Percentiles rank a stretch among this genome's conserved stretches.
phyloP scores from a whole-genome alignment of 106 monocot genomes.

The Apostasia ramifera region DNA sequence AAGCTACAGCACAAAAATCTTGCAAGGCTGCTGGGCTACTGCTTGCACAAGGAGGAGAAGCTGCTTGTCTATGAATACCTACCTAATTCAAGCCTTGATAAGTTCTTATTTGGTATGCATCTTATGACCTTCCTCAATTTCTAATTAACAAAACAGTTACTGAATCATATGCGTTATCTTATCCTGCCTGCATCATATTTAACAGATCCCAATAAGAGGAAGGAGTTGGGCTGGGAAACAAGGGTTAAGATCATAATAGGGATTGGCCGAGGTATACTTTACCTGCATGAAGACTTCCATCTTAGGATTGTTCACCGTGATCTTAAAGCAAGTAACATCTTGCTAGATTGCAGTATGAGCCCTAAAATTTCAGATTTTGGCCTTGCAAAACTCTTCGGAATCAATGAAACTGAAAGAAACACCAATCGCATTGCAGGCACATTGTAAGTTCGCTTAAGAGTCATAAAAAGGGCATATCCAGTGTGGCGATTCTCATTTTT shows the following conservation, averaged over 20 bases:
- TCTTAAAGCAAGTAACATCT: constrained; percentile 40
- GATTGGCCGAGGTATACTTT: constrained; percentile 31
- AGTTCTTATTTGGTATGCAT: background rate
- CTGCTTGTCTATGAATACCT: background rate
- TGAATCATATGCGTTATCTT: background rate
- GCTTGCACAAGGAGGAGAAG: too few species aligned
- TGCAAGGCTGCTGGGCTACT: too few species aligned
- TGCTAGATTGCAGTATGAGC: constrained; percentile 30
- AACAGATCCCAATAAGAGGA: background rate
- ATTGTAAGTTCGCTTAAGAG: constrained; percentile 22
- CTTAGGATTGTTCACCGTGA: constrained; percentile 34
- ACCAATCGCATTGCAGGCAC: constrained; percentile 34
- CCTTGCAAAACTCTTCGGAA: constrained; percentile 31
- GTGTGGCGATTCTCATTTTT: too few species aligned
- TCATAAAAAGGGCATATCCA: background rate
- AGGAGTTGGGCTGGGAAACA: constrained; percentile 15
- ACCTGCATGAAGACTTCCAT: constrained; percentile 37
- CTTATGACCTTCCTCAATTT: background rate
- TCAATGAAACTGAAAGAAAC: constrained; percentile 11
- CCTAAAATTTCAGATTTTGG: constrained; percentile 51
- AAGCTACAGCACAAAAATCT: too few species aligned
- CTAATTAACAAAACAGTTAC: background rate
- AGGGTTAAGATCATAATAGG: constrained; percentile 21
- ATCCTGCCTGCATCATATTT: background rate
- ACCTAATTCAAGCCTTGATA: background rate